These are phyloP conservation scores for Priceomyces castillae DNA, from an alignment of 805 yeast species.

Conservation along the genomic window DNA sequence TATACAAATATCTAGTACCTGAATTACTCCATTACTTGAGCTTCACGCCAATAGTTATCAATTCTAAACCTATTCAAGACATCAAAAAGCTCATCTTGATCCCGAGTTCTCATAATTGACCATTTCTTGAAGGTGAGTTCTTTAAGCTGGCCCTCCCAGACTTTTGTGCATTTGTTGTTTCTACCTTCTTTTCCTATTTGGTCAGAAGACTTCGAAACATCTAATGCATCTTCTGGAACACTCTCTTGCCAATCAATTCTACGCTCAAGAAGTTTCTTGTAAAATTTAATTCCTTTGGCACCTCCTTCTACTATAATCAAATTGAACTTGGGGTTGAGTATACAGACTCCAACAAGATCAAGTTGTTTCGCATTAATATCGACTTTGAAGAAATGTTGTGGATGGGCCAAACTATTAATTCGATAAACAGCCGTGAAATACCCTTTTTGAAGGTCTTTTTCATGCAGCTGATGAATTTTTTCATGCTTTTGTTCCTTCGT, in stretches of 20 bases:
- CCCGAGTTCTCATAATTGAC: constrained; percentile 56
- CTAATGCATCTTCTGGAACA: constrained; percentile 29
- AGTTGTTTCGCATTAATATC: constrained; percentile 79
- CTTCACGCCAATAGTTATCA: constrained; percentile 59
- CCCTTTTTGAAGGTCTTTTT: constrained; percentile 52
- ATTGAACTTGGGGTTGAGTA: constrained; percentile 45
- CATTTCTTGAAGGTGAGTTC: constrained; percentile 61
- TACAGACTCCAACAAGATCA: constrained; percentile 60
- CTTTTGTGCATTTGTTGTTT: constrained; percentile 43
- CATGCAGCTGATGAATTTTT: constrained; percentile 45
- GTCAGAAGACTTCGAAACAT: constrained; percentile 4
- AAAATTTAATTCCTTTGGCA: constrained; percentile 56
- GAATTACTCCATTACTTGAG: constrained; percentile 9
- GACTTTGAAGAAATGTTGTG: constrained; percentile 68
- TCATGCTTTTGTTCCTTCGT: constrained; percentile 55
- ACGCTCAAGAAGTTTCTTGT: constrained; percentile 54
- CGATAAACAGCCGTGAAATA: constrained; percentile 56
- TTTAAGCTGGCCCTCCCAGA: constrained; percentile 72
- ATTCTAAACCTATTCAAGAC: constrained; percentile 50
- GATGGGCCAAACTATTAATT: constrained; percentile 53
- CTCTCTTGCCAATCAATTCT: constrained; percentile 71
- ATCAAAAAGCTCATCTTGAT: constrained; percentile 49
- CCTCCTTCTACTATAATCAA: constrained; percentile 78
- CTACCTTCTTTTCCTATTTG: constrained; percentile 23
- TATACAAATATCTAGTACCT: background rate